These are phyloP conservation scores for Heteromeles arbutifolia DNA, from an alignment of 306 rosid species.

Conservation along the genomic window DNA sequence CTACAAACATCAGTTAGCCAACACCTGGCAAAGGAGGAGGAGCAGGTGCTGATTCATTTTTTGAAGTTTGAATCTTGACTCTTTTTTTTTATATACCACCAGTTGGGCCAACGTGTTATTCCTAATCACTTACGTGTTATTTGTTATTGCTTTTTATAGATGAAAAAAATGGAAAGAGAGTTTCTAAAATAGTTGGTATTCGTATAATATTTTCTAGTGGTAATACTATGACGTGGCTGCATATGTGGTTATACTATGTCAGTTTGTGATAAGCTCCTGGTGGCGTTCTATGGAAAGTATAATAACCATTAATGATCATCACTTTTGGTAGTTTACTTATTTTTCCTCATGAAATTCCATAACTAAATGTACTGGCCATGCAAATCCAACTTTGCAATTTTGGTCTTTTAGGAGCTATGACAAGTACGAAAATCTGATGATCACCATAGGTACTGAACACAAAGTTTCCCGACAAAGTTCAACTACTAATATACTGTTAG, in stretches of 20 bases:
- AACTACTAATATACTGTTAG: not conserved
- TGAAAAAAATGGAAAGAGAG: not conserved
- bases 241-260: not conserved
- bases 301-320: not conserved
- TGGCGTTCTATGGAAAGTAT: not conserved
- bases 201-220: not conserved
- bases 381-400: not conserved
- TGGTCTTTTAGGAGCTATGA: not conserved
- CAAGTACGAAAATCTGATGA: not conserved
- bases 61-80: slow-evolving; percentile 6
- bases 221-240: not conserved
- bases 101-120: not conserved
- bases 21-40: slow-evolving; percentile 99
- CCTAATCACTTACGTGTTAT: not conserved
- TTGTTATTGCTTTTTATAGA: not conserved
- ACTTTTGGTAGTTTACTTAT: not conserved
- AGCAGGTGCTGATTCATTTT: slow-evolving; percentile 62
- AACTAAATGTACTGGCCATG: not conserved
- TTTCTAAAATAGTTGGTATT: not conserved
- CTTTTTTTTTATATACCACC: not conserved
- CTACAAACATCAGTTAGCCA: slow-evolving; percentile 87
- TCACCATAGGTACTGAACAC: not conserved
- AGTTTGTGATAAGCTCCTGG: not conserved
- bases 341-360: not conserved
- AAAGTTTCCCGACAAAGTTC: not conserved